These are phyloP conservation scores for Alloascoidea hylecoeti DNA, from an alignment of 805 yeast genomes.

Conservation along the genomic window DNA sequence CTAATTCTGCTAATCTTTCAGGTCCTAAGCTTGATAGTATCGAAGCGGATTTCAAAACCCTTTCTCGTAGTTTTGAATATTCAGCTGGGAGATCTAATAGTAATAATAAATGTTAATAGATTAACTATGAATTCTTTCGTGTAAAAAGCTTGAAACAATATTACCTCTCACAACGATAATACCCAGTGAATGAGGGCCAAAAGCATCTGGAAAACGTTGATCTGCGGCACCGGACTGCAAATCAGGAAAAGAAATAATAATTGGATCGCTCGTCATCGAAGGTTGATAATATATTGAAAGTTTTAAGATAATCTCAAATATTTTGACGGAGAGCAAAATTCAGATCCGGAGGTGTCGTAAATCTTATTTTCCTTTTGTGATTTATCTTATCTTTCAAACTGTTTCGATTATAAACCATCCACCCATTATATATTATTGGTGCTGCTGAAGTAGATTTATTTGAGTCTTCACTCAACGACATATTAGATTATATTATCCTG, in stretches of 20 bases:
- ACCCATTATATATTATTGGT: no score
- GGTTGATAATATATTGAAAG: no score
- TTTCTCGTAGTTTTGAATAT: conserved; percentile 23
- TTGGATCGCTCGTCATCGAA: conserved; percentile 15
- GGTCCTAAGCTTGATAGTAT: conserved; percentile 24
- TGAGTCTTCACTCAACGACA: no score
- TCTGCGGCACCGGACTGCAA: conserved; percentile 19
- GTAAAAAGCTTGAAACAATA: not conserved
- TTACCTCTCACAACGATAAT: conserved; percentile 27
- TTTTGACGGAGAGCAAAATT: no score
- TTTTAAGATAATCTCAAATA: no score
- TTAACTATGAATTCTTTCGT: conserved; percentile 1
- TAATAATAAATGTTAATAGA: not conserved
- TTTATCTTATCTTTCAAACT: no score
- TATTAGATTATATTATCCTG: no score
- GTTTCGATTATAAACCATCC: no score
- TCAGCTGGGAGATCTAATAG: conserved; percentile 21
- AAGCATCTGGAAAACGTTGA: conserved; percentile 24
- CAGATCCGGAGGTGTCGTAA: no score
- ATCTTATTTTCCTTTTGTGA: no score
- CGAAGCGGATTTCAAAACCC: conserved; percentile 28
- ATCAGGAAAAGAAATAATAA: conserved; percentile 17
- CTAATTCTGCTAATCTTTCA: conserved; percentile 22
- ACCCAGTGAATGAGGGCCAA: conserved; percentile 43
- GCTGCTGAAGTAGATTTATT: no score